Evolutionary conservation across 805 yeast species (phyloP).

Genomic region (Myxozyma neotropica): DNA sequence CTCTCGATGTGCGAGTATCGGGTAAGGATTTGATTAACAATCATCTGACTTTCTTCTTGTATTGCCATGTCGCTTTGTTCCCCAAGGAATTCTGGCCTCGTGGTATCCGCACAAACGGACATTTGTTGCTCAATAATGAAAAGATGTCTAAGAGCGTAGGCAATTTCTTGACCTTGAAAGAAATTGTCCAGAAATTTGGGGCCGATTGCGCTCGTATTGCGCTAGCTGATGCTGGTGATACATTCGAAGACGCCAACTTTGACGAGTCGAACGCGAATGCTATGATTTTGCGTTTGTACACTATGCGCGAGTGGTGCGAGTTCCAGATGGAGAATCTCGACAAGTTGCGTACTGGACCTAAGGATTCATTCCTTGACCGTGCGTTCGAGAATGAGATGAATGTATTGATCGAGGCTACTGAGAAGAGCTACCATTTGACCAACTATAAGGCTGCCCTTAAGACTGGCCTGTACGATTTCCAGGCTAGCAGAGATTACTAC

Average conservation of each 20-base stretch:
- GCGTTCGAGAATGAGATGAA: slow-evolving; percentile 96
- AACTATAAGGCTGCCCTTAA: slow-evolving; percentile 88
- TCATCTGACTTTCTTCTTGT: slow-evolving; percentile 94
- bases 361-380: slow-evolving; percentile 71
- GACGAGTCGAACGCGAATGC: slow-evolving; percentile 97
- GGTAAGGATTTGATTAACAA: slow-evolving; percentile 98
- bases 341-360: slow-evolving; percentile 46
- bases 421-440: slow-evolving; percentile 68
- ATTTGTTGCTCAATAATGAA: slow-evolving; percentile 89
- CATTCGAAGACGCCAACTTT: slow-evolving; percentile 96
- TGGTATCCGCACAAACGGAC: slow-evolving; percentile 95
- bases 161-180: slow-evolving; percentile 88
- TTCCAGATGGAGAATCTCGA: slow-evolving; percentile 51
- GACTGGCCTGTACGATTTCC: slow-evolving; percentile 90
- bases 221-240: slow-evolving; percentile 97
- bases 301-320: slow-evolving; percentile 94
- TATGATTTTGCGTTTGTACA: slow-evolving; percentile 89
- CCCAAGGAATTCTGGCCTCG: slow-evolving; percentile 89
- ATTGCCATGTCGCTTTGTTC: slow-evolving; percentile 90
- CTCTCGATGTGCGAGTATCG: slow-evolving; percentile 86
- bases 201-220: slow-evolving; percentile 98
- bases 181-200: slow-evolving; percentile 85
- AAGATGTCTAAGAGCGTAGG: slow-evolving; percentile 99
- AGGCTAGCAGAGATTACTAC: slow-evolving; percentile 93
- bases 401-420: slow-evolving; percentile 70